Conservation (phyloP, 2,329 filamentous ascomycete species). For the Xylariomycetidae sp. region DNA sequence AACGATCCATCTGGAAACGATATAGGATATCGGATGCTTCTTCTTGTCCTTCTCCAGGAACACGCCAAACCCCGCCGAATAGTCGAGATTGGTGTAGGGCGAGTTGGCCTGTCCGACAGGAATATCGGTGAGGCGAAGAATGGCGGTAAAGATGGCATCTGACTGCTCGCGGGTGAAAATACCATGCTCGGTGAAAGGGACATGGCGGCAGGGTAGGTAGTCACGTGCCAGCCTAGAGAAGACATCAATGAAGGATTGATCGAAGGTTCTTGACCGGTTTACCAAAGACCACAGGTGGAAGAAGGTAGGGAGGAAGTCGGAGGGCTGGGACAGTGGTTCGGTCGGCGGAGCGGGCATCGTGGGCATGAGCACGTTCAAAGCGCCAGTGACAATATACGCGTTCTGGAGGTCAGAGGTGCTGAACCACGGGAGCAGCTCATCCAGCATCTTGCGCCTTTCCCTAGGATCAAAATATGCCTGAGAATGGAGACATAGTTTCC, state of each 20-base stretch:
- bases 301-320: slow-evolving; percentile 84
- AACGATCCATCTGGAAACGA: slow-evolving; percentile 87
- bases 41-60: slow-evolving; percentile 89
- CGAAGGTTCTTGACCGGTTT: slow-evolving; percentile 80
- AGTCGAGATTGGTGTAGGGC: slow-evolving; percentile 81
- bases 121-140: slow-evolving; percentile 85
- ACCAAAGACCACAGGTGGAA: slow-evolving; percentile 97
- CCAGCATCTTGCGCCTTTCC: slow-evolving; percentile 74
- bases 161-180: slow-evolving; percentile 92
- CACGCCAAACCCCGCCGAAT: slow-evolving; percentile 73
- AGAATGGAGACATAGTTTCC: slow-evolving; percentile 84
- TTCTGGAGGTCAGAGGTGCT: slow-evolving; percentile 88
- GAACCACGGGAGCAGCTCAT: slow-evolving; percentile 80
- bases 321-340: slow-evolving; percentile 71
- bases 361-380: slow-evolving; percentile 82
- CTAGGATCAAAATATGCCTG: slow-evolving; percentile 89
- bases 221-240: slow-evolving; percentile 84
- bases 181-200: slow-evolving; percentile 79
- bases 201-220: slow-evolving; percentile 65
- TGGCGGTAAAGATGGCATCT: slow-evolving; percentile 84
- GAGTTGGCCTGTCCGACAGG: slow-evolving; percentile 94
- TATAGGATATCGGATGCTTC: slow-evolving; percentile 86
- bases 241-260: slow-evolving; percentile 82
- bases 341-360: slow-evolving; percentile 70
- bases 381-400: slow-evolving; percentile 84